Conservation (phyloP, 768 basidiomycete species). For the Russula foetens region DNA sequence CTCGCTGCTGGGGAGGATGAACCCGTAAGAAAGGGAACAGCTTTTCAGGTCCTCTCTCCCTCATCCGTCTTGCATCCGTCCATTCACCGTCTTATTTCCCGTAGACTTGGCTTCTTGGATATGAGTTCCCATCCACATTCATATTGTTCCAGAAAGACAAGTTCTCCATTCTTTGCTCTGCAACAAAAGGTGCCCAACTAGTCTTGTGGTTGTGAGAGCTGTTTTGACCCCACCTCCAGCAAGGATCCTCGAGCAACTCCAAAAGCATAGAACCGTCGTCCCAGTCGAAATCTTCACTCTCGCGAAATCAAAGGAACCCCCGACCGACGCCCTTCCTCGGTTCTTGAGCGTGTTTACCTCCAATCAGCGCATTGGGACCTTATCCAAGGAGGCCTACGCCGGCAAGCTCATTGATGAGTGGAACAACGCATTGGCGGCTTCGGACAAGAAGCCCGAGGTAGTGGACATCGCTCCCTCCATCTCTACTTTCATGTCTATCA, state of each 20-base stretch:
- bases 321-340: slow-evolving; percentile 64
- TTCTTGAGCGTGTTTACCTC: slow-evolving; percentile 57
- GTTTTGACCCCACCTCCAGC: slow-evolving; percentile 38
- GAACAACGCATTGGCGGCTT: slow-evolving; percentile 53
- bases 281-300: slow-evolving; percentile 71
- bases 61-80: neutral
- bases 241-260: slow-evolving; percentile 77
- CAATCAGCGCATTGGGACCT: slow-evolving; percentile 57
- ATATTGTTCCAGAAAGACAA: slow-evolving; percentile 75
- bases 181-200: slow-evolving; percentile 65
- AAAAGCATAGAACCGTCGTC: slow-evolving; percentile 45
- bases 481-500: slow-evolving; percentile 73
- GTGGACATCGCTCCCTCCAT: slow-evolving; percentile 74
- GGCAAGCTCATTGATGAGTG: slow-evolving; percentile 89
- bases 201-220: neutral
- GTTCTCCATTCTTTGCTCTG: slow-evolving; percentile 74
- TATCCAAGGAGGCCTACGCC: slow-evolving; percentile 74
- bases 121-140: slow-evolving; percentile 94
- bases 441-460: slow-evolving; percentile 56
- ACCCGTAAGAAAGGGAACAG: slow-evolving; percentile 84
- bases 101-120: slow-evolving; percentile 94
- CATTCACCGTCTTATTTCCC: slow-evolving; percentile 2
- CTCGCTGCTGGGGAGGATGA: slow-evolving; percentile 82
- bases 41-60: slow-evolving; percentile 64
- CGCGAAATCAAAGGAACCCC: slow-evolving; percentile 70